Percentiles rank a stretch among this genome's conserved stretches.
phyloP scores from a whole-genome alignment of 257 asterid species.

The Gentiana dahurica region DNA sequence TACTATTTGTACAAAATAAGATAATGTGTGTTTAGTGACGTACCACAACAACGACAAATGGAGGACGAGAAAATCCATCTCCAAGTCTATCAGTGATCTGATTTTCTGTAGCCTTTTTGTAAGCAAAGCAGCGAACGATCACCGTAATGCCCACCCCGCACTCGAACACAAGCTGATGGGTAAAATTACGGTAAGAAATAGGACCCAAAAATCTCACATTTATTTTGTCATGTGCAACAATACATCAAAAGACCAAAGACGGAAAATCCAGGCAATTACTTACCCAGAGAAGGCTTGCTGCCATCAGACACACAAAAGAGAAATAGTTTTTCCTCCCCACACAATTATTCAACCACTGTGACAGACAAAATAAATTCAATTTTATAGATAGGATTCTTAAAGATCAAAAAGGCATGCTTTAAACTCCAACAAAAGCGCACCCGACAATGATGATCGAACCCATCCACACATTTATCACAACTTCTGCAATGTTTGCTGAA shows the following conservation, averaged over 20 bases:
- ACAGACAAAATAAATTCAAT: no score
- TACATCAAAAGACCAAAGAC: constrained; percentile 3
- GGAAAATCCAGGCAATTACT: constrained; percentile 13
- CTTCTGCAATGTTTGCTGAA: constrained; percentile 97
- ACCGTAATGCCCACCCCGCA: constrained; percentile 75
- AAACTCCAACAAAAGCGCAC: constrained; percentile 35
- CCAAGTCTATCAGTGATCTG: constrained; percentile 76
- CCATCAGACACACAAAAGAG: constrained; percentile 85
- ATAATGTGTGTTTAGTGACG: constrained; percentile 2
- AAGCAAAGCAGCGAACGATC: constrained; percentile 82
- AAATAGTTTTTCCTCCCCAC: constrained; percentile 87
- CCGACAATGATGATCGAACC: constrained; percentile 98
- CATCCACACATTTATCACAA: constrained; percentile 98
- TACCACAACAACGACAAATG: constrained; percentile 94
- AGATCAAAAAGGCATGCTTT: no score
- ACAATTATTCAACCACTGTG: constrained; percentile 92
- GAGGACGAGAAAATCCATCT: constrained; percentile 92
- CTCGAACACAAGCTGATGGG: constrained; percentile 79
- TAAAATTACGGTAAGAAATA: constrained; percentile 14
- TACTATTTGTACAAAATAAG: background rate
- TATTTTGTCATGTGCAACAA: background rate
- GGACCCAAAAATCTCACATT: background rate
- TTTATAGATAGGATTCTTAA: no score
- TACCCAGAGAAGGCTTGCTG: constrained; percentile 88
- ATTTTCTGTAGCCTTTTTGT: constrained; percentile 58